Conservation (phyloP, 1,284 basidiomycete genomes). For the Laetiporus sulphureus region DNA sequence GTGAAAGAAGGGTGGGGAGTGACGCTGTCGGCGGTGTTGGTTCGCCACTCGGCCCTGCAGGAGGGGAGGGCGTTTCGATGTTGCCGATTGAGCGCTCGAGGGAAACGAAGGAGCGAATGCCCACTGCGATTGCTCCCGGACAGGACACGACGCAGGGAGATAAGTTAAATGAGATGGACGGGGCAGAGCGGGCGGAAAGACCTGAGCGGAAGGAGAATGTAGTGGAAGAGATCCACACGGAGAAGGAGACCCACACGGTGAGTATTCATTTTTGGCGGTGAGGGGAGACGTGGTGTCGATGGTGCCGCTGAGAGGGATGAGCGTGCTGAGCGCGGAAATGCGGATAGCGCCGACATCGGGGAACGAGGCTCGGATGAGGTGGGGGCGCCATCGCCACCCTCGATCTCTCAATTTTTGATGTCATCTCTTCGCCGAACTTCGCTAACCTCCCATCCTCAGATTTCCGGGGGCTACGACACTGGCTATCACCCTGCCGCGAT, state of each 20-base stretch:
- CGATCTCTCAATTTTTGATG: no score
- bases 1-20: background rate
- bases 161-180: conserved; percentile 4
- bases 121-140: background rate
- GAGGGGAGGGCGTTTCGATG: conserved; percentile 22
- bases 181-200: conserved; percentile 6
- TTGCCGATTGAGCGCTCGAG: conserved; percentile 20
- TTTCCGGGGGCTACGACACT: conserved; percentile 16
- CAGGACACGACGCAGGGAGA: conserved; percentile 4
- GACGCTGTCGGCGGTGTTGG: conserved; percentile 17
- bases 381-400: no score
- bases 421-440: no score
- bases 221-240: background rate
- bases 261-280: background rate
- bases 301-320: background rate
- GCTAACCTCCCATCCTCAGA: no score
- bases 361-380: no score
- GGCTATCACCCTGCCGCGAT: conserved; percentile 26
- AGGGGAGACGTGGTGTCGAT: conserved; percentile 1
- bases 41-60: conserved; percentile 18
- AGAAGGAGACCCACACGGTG: background rate
- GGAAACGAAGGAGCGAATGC: background rate
- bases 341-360: no score
- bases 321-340: conserved; percentile 2
- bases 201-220: conserved; percentile 3